Base-by-base conservation (phyloP, 768 basidiomycete species). In the Pleurotus pulmonarius region DNA sequence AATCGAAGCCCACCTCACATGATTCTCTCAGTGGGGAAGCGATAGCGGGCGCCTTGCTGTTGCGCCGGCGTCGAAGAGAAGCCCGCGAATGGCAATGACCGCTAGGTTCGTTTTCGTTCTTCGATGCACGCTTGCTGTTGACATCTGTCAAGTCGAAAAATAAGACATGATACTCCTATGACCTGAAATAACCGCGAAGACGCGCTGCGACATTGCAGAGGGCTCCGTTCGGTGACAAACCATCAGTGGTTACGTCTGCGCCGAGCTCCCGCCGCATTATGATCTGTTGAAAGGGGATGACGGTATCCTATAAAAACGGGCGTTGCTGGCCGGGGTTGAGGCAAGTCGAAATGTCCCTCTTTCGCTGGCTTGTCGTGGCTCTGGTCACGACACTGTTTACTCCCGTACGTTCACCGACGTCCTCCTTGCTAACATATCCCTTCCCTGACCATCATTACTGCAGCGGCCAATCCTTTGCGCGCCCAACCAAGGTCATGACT, bases 321-420 rank as follows among this genome's bases (percentile, higher is more conserved):
- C 39, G 12, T 39, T 16, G 24, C 38, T 34, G 4, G 38, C 22
- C 20, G 16, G 22, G 39, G 24, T 53, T 53, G 37, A 41, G 22
- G 37, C 41, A 9, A 44, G 41, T 37, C 29, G 29, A 34, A 45
- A 53, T 55, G 53, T 46, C 53, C 37, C 46, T 58, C 46, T 46
- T 26, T n/a, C 18, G 40, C 29, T 56, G 65, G 65, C 52, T 63
- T 72, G 56, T 66, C 64, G 47, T 72, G 65, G 68, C 71, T 49
- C 56, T 74, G 57, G 69, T 67, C 39, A 41, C 51, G 59, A 58
- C 74, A 43, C 61, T 71, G 55, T 61, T 71, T 64, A 62, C 69
- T 70, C 68, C 73, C 70, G 79, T 80, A 64, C 56, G 76, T 60
- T 51, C 45, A 20, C 56, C 58, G 54, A 29, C 29, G 53, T 16